Base-by-base conservation (phyloP, 495 filamentous ascomycete genomes). In the Aspergillus leporis region DNA sequence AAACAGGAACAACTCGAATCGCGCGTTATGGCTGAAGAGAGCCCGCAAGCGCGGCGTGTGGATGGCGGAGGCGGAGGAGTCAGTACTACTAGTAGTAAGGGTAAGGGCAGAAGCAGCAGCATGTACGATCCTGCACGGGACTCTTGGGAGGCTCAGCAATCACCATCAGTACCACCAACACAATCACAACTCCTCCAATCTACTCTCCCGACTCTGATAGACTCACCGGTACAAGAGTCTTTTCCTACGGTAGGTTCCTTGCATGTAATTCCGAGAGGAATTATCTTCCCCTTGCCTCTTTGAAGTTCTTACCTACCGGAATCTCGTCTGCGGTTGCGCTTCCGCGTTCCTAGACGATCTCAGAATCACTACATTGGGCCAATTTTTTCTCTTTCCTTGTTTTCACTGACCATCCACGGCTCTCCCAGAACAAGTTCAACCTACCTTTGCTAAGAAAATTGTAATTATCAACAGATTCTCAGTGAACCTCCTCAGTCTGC, bases 111-210 rank as follows among this genome's bases (percentile, higher is more conserved):
- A 45, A 63, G 55, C 43, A 50, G 34, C 57, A 56, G 40, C 19
- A 76, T 76, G 72, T 79, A 78, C 56, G 76, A 79, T 67, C 72
- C 76, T 30, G 76, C 76, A 36, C 65, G 76, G 61, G 76, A 79
- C 65, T 65, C 61, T 51, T 78, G 63, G 62, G 57, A 61, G 55
- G 57, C 61, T 36, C 25, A 46, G 16, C 41, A 54, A 19, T 38
- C 55, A 12, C 45, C 18, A 12, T 25, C 51, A 46, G 48, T 21
- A 19, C 55, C 40, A 32, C 30, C n/a, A 9, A 25, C 50, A 40
- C 19, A 53, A 6, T 47, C 59, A n/a, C 25, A 13, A 30, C 38
- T 51, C 40, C 30, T 23, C 25, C 18, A 40, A 13, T 46, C 36
- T 16, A 41, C 55, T 45, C 22, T 47, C 47, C 38, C 47, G 30